Evolutionary conservation across 768 basidiomycete species (phyloP).

Genomic region (Xerocomus spinulosus): DNA sequence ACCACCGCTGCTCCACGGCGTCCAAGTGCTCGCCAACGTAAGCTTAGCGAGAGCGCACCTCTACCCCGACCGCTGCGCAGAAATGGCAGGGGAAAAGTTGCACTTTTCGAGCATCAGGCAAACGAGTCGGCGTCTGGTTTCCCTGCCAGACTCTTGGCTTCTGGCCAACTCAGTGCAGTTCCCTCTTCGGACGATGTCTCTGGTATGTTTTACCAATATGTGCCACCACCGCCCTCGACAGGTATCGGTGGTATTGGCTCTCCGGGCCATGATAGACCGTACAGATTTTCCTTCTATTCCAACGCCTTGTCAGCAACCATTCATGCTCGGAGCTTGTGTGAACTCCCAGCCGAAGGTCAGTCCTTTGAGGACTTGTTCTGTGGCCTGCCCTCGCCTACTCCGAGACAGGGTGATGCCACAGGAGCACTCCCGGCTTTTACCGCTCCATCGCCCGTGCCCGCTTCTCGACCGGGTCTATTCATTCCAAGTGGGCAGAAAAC

Average conservation of each 20-base stretch:
- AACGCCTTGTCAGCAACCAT: conserved; percentile 90
- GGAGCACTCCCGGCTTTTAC: conserved; percentile 1
- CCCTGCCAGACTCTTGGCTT: conserved; percentile 32
- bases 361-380: conserved; percentile 87
- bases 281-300: conserved; percentile 98
- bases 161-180: conserved; percentile 34
- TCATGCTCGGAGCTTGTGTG: conserved; percentile 87
- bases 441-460: conserved; percentile 8
- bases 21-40: conserved; percentile 63
- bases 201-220: conserved; percentile 11
- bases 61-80: conserved; percentile 57
- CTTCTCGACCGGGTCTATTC: conserved; percentile 2
- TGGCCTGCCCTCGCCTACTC: conserved; percentile 35
- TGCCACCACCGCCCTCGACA: conserved; percentile 5
- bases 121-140: conserved; percentile 49
- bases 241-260: conserved; percentile 35
- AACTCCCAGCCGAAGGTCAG: conserved; percentile 92
- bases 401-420: conserved; percentile 5
- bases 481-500: conserved; percentile 9
- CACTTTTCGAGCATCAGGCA: conserved; percentile 70
- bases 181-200: conserved; percentile 41
- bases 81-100: conserved; percentile 76
- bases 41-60: conserved; percentile 79
- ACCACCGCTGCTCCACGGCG: conserved; percentile 10
- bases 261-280: conserved; percentile 79